Percentiles rank a stretch among this genome's conserved stretches.
phyloP scores from a whole-genome alignment of 768 basidiomycete species.

The Cyclocybe aegerita region DNA sequence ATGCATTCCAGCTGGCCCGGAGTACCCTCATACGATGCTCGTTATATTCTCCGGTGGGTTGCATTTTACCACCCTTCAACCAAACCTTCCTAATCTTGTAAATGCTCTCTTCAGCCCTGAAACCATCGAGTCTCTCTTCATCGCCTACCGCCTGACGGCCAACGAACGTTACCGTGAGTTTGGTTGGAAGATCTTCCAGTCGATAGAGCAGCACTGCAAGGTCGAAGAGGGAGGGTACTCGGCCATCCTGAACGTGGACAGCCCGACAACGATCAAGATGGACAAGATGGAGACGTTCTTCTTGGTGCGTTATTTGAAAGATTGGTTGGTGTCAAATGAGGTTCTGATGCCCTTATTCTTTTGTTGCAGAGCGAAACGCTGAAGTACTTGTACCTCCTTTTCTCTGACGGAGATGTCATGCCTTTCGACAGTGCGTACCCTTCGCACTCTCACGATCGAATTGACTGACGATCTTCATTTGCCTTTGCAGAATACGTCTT shows the following conservation, averaged over 20 bases:
- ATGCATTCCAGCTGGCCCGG: constrained; percentile 21
- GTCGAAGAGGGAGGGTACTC: constrained; percentile 84
- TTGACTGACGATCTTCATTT: neutral
- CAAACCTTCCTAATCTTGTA: neutral
- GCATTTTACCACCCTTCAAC: neutral
- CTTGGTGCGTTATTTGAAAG: constrained; percentile 50
- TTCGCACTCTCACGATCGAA: neutral
- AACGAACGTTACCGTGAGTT: constrained; percentile 76
- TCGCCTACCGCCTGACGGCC: constrained; percentile 88
- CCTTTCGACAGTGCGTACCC: constrained; percentile 68
- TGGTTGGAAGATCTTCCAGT: constrained; percentile 90
- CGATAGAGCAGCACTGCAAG: constrained; percentile 83
- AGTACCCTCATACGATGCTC: constrained; percentile 70
- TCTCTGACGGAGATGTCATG: constrained; percentile 71
- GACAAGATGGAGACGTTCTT: constrained; percentile 98
- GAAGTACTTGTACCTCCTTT: constrained; percentile 91
- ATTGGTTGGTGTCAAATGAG: neutral
- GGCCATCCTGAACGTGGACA: constrained; percentile 82
- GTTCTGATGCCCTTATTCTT: neutral
- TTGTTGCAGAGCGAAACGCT: constrained; percentile 75
- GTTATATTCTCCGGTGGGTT: constrained; percentile 82
- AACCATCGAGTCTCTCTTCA: constrained; percentile 91
- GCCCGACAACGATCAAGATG: constrained; percentile 59
- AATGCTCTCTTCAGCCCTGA: constrained; percentile 59
- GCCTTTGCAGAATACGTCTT: constrained; percentile 70